Percentiles rank a stretch among this genome's conserved stretches.
Evolutionary conservation across 495 filamentous ascomycete species (phyloP).

Genomic region (Tuber brumale): DNA sequence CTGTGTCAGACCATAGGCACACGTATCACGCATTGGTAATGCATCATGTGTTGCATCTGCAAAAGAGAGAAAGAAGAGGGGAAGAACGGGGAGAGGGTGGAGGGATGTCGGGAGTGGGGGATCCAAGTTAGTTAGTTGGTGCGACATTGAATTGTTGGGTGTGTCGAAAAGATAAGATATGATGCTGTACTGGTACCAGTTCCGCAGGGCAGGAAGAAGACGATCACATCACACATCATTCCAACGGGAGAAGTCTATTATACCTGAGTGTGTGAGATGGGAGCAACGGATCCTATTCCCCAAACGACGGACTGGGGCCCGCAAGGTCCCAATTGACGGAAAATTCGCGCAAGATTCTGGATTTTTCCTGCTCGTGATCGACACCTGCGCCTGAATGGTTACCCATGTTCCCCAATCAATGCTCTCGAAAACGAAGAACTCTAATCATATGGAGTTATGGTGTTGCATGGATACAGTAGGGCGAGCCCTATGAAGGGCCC

Average conservation of each 20-base stretch:
- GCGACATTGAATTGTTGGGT: background rate
- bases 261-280: background rate
- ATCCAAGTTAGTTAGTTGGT: background rate
- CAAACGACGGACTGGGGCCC: background rate
- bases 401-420: background rate
- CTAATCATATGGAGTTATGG: background rate
- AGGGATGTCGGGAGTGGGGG: background rate
- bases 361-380: background rate
- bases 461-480: background rate
- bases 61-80: background rate
- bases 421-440: background rate
- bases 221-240: background rate
- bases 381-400: background rate
- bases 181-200: background rate
- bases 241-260: background rate
- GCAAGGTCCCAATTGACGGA: constrained; percentile 1
- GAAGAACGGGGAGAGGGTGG: background rate
- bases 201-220: background rate
- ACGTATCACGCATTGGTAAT: constrained; percentile 5
- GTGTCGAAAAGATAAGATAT: background rate
- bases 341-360: background rate
- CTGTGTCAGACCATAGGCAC: background rate
- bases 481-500: background rate
- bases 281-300: background rate
- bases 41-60: background rate